These are phyloP conservation scores for Erodium trifolium DNA, from an alignment of 441 rosid genomes.

Conservation along the genomic window DNA sequence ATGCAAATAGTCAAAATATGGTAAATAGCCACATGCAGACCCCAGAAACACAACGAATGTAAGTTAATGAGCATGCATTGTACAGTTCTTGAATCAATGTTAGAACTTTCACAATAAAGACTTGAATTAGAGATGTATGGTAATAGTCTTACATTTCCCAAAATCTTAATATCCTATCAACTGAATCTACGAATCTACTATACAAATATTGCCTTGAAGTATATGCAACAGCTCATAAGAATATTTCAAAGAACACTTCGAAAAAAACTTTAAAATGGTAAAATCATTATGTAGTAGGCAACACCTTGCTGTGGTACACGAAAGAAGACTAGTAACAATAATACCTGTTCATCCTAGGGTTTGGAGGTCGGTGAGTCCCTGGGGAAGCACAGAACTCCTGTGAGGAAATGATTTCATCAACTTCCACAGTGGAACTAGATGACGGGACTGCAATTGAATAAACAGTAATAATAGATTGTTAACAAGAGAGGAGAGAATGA, in stretches of 20 bases:
- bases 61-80: not conserved
- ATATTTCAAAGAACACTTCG: too few relatives aligned
- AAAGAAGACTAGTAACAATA: not conserved
- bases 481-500: not conserved
- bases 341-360: constrained; percentile 57
- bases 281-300: not conserved
- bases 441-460: constrained; percentile 40
- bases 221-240: too few relatives aligned
- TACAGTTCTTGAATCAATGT: not conserved
- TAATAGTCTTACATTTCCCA: too few relatives aligned
- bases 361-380: constrained; percentile 36
- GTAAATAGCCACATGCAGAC: too few relatives aligned
- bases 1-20: too few relatives aligned
- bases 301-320: too few relatives aligned
- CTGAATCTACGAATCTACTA: too few relatives aligned
- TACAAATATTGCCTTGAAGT: too few relatives aligned
- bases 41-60: not conserved
- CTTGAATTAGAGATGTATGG: too few relatives aligned
- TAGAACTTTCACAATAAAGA: too few relatives aligned
- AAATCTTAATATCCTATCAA: too few relatives aligned
- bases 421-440: constrained; percentile 38
- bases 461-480: not conserved
- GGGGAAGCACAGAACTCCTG: constrained; percentile 33
- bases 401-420: constrained; percentile 40
- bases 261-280: not conserved